Conservation (phyloP, 192 early-diverging fungal genomes). For the Anaeromyces robustus region DNA sequence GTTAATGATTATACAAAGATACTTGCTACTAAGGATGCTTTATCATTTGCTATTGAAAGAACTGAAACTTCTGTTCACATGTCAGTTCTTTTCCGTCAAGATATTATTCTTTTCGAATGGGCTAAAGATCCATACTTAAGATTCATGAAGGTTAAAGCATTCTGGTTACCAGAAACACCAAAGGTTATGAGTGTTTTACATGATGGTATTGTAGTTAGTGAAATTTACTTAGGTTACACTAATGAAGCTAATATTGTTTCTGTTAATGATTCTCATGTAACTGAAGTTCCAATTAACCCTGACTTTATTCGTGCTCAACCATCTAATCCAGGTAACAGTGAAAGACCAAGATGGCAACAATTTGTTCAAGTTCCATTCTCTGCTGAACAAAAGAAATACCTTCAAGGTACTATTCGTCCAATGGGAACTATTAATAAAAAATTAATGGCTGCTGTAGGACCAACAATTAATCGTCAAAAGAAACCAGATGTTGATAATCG, state of each 20-base stretch:
- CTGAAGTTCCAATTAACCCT: constrained; percentile 28
- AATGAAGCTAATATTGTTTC: constrained; percentile 36
- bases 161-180: constrained; percentile 46
- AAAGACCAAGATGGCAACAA: constrained; percentile 24
- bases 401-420: constrained; percentile 1
- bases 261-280: constrained; percentile 26
- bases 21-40: constrained; percentile 28
- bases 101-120: constrained; percentile 43
- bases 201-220: constrained; percentile 32
- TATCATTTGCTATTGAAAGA: constrained; percentile 28
- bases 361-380: constrained; percentile 43
- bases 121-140: constrained; percentile 43
- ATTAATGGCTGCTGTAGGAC: constrained; percentile 23
- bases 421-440: constrained; percentile 34
- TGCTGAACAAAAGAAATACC: constrained; percentile 3
- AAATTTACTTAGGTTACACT: constrained; percentile 34
- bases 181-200: constrained; percentile 36
- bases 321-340: constrained; percentile 8
- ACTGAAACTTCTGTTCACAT: constrained; percentile 37
- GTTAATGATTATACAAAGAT: constrained; percentile 41
- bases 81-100: constrained; percentile 26
- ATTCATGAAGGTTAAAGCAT: constrained; percentile 51
- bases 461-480: constrained; percentile 2
- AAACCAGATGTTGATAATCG: background rate
- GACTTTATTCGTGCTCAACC: constrained; percentile 19